phyloP scores from a whole-genome alignment of 2,329 filamentous ascomycete genomes.

The Periconia sp. region DNA sequence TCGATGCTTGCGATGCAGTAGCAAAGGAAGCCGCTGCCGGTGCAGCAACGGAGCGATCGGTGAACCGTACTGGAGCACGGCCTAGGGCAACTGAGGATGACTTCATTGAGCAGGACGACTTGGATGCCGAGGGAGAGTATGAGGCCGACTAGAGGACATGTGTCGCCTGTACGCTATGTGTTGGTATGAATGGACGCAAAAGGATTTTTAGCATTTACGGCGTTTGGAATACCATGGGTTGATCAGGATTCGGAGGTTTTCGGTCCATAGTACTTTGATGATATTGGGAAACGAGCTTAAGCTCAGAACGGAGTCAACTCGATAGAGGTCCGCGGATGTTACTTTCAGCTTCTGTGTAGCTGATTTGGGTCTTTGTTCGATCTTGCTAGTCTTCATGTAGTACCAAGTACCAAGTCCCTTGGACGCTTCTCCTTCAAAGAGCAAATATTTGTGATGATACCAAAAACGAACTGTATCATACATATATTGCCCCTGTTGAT shows the following conservation, averaged over 20 bases:
- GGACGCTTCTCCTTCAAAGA: not conserved
- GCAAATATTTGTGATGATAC: not conserved
- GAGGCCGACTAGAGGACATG: constrained; percentile 14
- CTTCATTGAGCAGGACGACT: constrained; percentile 43
- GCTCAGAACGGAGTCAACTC: not conserved
- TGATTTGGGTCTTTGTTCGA: too few relatives aligned
- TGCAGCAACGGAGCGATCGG: constrained; percentile 25
- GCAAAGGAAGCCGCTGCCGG: constrained; percentile 61
- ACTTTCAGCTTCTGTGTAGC: not conserved
- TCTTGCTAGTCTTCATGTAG: not conserved
- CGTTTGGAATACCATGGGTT: constrained; percentile 25
- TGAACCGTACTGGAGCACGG: constrained; percentile 28
- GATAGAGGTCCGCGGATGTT: not conserved
- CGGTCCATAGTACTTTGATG: not conserved
- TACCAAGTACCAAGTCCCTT: not conserved
- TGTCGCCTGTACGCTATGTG: constrained; percentile 14
- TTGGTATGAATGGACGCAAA: constrained; percentile 2
- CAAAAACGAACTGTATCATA: not conserved
- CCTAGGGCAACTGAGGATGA: constrained; percentile 32
- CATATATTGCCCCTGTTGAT: not conserved
- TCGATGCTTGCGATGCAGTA: constrained; percentile 84
- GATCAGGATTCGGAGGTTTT: not conserved
- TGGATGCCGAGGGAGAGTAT: constrained; percentile 43
- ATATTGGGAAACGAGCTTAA: not conserved
- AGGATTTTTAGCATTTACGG: constrained; percentile 21